These are phyloP conservation scores for Candida endomychidarum DNA, from an alignment of 805 yeast species.

Conservation along the genomic window DNA sequence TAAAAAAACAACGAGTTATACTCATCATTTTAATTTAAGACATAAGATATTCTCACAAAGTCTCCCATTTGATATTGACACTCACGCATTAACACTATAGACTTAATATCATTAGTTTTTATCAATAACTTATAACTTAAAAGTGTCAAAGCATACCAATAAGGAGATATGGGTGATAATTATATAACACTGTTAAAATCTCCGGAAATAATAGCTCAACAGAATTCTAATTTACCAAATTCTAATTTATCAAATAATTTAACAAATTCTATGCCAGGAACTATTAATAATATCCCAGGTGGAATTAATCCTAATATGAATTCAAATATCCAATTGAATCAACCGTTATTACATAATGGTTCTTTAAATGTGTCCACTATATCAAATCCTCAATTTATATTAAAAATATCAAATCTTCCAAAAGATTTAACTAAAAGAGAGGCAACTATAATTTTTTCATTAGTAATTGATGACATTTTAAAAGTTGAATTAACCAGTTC, in stretches of 20 bases:
- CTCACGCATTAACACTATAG: neutral
- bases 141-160: too few species aligned
- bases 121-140: too few species aligned
- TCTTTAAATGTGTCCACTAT: neutral
- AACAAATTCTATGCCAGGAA: neutral
- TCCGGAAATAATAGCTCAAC: constrained; percentile 2
- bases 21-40: neutral
- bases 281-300: neutral
- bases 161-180: constrained; percentile 11
- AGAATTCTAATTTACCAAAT: neutral
- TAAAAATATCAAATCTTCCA: constrained; percentile 55
- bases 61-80: constrained; percentile 6
- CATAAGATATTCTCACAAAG: constrained; percentile 8
- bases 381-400: constrained; percentile 11
- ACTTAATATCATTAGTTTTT: too few species aligned
- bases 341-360: constrained; percentile 2
- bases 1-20: neutral
- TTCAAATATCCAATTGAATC: neutral
- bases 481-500: constrained; percentile 42
- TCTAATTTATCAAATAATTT: too few species aligned
- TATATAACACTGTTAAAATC: constrained; percentile 13
- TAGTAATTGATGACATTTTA: constrained; percentile 60
- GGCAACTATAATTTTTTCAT: constrained; percentile 63
- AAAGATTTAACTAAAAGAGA: constrained; percentile 64
- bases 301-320: neutral